A percentile compares a stretch with the other conserved stretches of the same genome.
phyloP scores from a whole-genome alignment of 1,139 yeast genomes.

The Lodderomyces pseudojiufengensis region DNA sequence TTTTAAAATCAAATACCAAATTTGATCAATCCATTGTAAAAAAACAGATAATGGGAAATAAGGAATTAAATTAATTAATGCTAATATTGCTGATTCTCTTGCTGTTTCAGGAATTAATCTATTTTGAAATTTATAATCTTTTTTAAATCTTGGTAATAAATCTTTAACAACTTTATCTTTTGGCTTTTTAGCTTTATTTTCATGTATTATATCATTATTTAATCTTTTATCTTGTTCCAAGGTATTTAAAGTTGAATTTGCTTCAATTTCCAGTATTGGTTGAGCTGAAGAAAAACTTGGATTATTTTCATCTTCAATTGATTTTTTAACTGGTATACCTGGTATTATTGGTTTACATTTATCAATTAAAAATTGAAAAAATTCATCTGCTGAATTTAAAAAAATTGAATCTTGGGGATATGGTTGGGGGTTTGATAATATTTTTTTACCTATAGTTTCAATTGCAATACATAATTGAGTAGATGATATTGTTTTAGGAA shows the following conservation, averaged over 20 bases:
- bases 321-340: slow-evolving; percentile 22
- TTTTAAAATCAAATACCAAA: slow-evolving; percentile 37
- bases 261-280: slow-evolving; percentile 36
- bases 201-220: slow-evolving; percentile 24
- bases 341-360: slow-evolving; percentile 32
- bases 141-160: slow-evolving; percentile 19
- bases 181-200: slow-evolving; percentile 29
- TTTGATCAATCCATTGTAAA: slow-evolving; percentile 45
- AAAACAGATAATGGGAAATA: slow-evolving; percentile 46
- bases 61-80: slow-evolving; percentile 53
- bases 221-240: slow-evolving; percentile 21
- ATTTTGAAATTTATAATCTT: slow-evolving; percentile 21
- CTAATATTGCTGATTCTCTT: slow-evolving; percentile 49
- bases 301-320: slow-evolving; percentile 16
- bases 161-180: slow-evolving; percentile 9
- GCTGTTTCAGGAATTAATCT: slow-evolving; percentile 38
- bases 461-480: slow-evolving; percentile 58
- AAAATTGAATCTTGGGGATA: slow-evolving; percentile 19
- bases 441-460: slow-evolving; percentile 52
- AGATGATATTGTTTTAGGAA: slow-evolving; percentile 54
- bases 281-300: slow-evolving; percentile 33
- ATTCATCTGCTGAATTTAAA: slow-evolving; percentile 30
- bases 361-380: slow-evolving; percentile 39
- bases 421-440: slow-evolving; percentile 41
- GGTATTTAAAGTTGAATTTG: slow-evolving; percentile 34